Base-by-base conservation (phyloP, 176 grass and related monocot species). In the Poa annua region DNA sequence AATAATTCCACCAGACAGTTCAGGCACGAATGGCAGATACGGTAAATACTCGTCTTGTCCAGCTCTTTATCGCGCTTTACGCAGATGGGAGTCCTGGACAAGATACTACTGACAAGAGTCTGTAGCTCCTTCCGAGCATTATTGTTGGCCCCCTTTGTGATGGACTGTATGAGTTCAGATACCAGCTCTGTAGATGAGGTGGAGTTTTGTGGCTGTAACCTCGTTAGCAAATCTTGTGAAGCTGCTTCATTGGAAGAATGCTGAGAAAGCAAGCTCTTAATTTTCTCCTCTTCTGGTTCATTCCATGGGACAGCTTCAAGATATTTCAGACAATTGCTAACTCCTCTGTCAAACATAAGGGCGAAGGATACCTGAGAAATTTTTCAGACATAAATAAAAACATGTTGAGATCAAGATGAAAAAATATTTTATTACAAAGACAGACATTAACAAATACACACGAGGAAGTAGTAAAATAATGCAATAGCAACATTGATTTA, bases 291-390 rank as follows among this genome's bases (percentile, higher is more conserved):
- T 78, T 95, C 96, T 32, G 44, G 77, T 49, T 95, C 92, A 65
- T 71, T 94, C 96, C 96, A 98, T 35, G 90, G 96, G 79, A 88
- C 90, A 90, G 90, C 92, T 36, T 95, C 96, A 19, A 98, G 80
- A 88, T 95, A 98, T 32, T 80, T 83, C 19, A 98, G 68, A 79
- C 96, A 93, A 34, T n/a, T 61, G 16, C 62, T 72, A 5, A 95
- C 80, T 80, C 92, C 96, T 98, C 84, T 92, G 67, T 97, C 92
- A 86, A 95, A 95, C 90, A 90, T 91, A 86, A 98, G 90, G 44
- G 71, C 91, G 79, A 89, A 90, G 72, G 88, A 98, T 81, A 93
- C 92, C 95, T 98, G 82, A 86, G 72, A 93, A 78, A 75, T 85
- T 57, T 29, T 79, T 83, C 15, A 79, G 21, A 12, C 67, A 75